phyloP scores from a whole-genome alignment of 2,329 filamentous ascomycete species.

The Penicillium sp. region DNA sequence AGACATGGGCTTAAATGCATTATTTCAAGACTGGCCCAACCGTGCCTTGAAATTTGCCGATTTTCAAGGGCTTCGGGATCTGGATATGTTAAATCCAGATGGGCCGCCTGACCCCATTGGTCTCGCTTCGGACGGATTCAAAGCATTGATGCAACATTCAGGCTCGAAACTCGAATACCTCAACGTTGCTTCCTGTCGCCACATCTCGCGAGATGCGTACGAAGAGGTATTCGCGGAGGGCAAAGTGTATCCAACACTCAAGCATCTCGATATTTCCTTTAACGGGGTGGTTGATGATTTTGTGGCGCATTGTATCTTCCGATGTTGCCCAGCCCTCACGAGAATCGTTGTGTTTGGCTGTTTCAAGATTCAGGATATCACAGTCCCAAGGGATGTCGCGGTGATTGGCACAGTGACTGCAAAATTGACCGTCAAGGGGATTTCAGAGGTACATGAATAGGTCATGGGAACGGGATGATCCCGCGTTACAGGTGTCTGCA shows the following conservation, averaged over 20 bases:
- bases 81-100: conserved; percentile 65
- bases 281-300: conserved; percentile 42
- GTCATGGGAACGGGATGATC: too few species aligned
- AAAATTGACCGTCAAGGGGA: not conserved
- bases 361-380: conserved; percentile 53
- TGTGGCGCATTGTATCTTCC: conserved; percentile 42
- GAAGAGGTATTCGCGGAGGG: conserved; percentile 63
- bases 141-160: conserved; percentile 78
- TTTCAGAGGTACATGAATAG: too few species aligned
- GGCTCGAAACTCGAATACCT: conserved; percentile 59
- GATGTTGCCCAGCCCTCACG: conserved; percentile 43
- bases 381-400: conserved; percentile 53
- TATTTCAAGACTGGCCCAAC: conserved; percentile 75
- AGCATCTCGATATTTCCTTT: conserved; percentile 71
- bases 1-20: conserved; percentile 63
- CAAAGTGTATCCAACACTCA: conserved; percentile 61
- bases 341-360: conserved; percentile 59
- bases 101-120: conserved; percentile 60
- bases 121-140: conserved; percentile 68
- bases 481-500: too few species aligned
- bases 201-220: conserved; percentile 68
- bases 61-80: conserved; percentile 67
- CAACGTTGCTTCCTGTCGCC: conserved; percentile 76
- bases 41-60: conserved; percentile 65
- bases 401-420: conserved; percentile 47